Percentiles rank a stretch among this genome's conserved stretches.
These are phyloP conservation scores for Amanita molliuscula DNA, from an alignment of 768 basidiomycete genomes.

Conservation along the genomic window DNA sequence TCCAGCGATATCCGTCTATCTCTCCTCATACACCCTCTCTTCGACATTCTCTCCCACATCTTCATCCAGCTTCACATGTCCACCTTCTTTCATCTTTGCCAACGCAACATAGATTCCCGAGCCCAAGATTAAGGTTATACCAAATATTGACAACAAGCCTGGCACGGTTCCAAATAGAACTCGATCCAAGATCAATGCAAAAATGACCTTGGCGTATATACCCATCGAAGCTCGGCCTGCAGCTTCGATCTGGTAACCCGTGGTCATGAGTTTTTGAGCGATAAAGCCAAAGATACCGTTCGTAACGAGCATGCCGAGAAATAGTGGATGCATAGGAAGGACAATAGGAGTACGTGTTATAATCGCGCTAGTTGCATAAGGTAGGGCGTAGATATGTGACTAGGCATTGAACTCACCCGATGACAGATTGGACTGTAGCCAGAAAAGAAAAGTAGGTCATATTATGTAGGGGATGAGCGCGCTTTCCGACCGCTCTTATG, in stretches of 20 bases:
- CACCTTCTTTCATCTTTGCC: neutral
- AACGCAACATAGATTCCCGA: slow-evolving; percentile 1
- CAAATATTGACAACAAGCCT: neutral
- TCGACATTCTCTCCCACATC: too few species aligned
- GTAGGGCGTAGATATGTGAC: neutral
- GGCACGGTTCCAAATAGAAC: neutral
- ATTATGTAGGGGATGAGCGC: slow-evolving; percentile 45
- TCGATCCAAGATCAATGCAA: neutral
- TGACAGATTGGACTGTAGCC: slow-evolving; percentile 30
- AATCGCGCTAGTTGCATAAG: slow-evolving; percentile 29
- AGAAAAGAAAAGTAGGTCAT: slow-evolving; percentile 56
- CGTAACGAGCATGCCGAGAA: slow-evolving; percentile 34
- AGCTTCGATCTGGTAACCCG: slow-evolving; percentile 51
- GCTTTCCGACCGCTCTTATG: slow-evolving; percentile 25
- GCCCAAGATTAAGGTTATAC: neutral
- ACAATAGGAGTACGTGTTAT: slow-evolving; percentile 27
- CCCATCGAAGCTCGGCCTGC: slow-evolving; percentile 52
- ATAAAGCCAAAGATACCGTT: slow-evolving; percentile 44
- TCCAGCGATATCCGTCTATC: neutral
- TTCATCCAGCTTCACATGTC: too few species aligned
- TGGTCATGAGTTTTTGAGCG: slow-evolving; percentile 29
- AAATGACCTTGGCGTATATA: slow-evolving; percentile 26
- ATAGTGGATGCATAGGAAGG: slow-evolving; percentile 33
- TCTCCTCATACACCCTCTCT: too few species aligned
- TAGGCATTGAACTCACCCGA: slow-evolving; percentile 15